These are phyloP conservation scores for Platanthera guangdongensis DNA, from an alignment of 106 monocot species.

Conservation along the genomic window DNA sequence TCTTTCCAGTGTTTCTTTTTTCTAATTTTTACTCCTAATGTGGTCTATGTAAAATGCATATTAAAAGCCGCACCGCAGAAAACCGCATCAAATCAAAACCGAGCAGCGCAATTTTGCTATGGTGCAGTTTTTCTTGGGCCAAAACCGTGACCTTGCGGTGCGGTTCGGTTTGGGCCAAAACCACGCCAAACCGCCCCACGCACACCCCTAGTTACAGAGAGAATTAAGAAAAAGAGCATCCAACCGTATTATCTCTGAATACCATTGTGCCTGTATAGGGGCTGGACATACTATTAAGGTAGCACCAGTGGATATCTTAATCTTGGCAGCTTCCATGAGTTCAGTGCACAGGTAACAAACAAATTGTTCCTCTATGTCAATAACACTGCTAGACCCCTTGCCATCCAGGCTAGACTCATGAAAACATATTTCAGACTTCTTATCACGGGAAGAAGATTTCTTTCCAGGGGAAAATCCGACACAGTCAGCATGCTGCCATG, in stretches of 20 bases:
- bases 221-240: neutral
- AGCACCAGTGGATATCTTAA: conserved; percentile 41
- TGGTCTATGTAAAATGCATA: too few relatives aligned
- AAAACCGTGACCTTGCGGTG: too few relatives aligned
- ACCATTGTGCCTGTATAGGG: conserved; percentile 87
- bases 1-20: too few relatives aligned
- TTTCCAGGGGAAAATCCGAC: conserved; percentile 63
- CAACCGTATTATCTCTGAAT: conserved; percentile 89
- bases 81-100: too few relatives aligned
- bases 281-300: conserved; percentile 90
- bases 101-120: too few relatives aligned
- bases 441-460: conserved; percentile 20
- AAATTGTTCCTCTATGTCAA: conserved; percentile 51
- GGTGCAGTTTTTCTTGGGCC: too few relatives aligned
- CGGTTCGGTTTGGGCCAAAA: too few relatives aligned
- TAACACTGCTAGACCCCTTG: conserved; percentile 25
- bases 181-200: too few relatives aligned
- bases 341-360: conserved; percentile 66
- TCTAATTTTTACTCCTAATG: too few relatives aligned
- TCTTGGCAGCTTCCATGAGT: conserved; percentile 60
- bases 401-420: conserved; percentile 10
- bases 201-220: neutral
- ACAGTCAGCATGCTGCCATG: conserved; percentile 98
- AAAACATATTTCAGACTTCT: conserved; percentile 7
- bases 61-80: too few relatives aligned